Base-by-base conservation (phyloP, 2,329 filamentous ascomycete genomes). In the Nemania sp. region DNA sequence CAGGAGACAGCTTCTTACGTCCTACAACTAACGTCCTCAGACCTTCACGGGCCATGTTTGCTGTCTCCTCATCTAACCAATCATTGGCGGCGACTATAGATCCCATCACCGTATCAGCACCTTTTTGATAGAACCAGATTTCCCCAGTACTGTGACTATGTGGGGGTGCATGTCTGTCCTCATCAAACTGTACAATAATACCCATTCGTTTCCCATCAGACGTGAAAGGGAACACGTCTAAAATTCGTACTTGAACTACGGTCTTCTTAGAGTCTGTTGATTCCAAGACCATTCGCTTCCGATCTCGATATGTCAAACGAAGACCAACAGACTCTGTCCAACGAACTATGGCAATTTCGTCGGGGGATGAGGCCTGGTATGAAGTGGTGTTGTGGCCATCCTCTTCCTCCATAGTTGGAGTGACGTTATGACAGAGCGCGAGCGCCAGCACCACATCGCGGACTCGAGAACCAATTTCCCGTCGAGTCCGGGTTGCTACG, bases 191-290 rank as follows among this genome's bases (percentile, higher is more conserved):
- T 22, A 98, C 93, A 68, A 99, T 91, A 67, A 99, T 95, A 10
- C 97, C 96, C 96, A 99, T 99, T 60, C 96, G 90, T 81, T 99
- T 99, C 73, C 95, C 95, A 72, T 98, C 96, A 0, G 94, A 98
- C 0, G 96, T 99, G 78, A 99, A 99, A 0, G 97, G 97, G 75
- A 99, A 99, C 2, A 98, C 90, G 52, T 98, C 95, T 3, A 98
- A 85, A 56, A 99, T 97, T 63, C 91, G 90, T 27, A 97, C 95
- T 26, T 90, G 90, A 27, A 99, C 93, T 2, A 96, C 92, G 0
- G 88, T 83, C 58, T 90, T 88, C 22, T 91, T 90, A 3, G 89
- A 92, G 62, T 91, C 89, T 1, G 91, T 89, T 3, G 91, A 95
- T 76, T 94, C 91, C 2, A 99, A 86, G 2, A 90, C 85, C 84